Base-by-base conservation (phyloP, 2,329 filamentous ascomycete species). In the Sclerotinia trifoliorum region DNA sequence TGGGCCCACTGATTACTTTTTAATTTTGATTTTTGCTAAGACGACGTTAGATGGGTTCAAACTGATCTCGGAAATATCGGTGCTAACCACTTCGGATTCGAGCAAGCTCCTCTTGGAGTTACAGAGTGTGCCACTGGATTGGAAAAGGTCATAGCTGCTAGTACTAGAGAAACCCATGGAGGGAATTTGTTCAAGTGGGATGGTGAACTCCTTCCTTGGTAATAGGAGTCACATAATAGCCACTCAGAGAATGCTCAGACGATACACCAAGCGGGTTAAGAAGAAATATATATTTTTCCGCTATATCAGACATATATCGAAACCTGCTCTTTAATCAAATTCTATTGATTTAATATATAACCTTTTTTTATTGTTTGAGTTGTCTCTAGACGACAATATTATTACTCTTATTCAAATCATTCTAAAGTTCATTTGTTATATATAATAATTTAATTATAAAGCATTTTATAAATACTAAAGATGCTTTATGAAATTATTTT, bases 41-140 rank as follows among this genome's bases (percentile, higher is more conserved):
- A 35, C 35, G 54, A 11, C 15, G n/a, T 39, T 15, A 56, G 78
- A 52, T 79, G 75, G 58, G 72, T 75, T 0, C 75, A 80, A 56
- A 74, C 72, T 0, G 72, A 74, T 26, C 71, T 74, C 70, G 73
- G 73, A 1, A 71, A 66, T 26, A 26, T 48, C 21, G 72, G 66
- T 46, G 73, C 73, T 1, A 42, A 64, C 3, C n/a, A 46, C 3
- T 65, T 71, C 5, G 71, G 70, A 1, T 69, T 73, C 68, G 44
- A 56, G 2, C 54, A 69, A 15, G 71, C 73, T 13, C 71, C 72
- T 48, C 21, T 56, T 15, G 54, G 32, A 56, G 54, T 56, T 10
- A 19, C 21, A n/a, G 54, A 56, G 15, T 56, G 54, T 24, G 54
- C 29, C 32, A 6, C 19, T 39, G 54, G 54, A n/a, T n/a, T 56